These are phyloP conservation scores for Stemphylium beticola DNA, from an alignment of 2,329 filamentous ascomycete genomes.

Conservation along the genomic window DNA sequence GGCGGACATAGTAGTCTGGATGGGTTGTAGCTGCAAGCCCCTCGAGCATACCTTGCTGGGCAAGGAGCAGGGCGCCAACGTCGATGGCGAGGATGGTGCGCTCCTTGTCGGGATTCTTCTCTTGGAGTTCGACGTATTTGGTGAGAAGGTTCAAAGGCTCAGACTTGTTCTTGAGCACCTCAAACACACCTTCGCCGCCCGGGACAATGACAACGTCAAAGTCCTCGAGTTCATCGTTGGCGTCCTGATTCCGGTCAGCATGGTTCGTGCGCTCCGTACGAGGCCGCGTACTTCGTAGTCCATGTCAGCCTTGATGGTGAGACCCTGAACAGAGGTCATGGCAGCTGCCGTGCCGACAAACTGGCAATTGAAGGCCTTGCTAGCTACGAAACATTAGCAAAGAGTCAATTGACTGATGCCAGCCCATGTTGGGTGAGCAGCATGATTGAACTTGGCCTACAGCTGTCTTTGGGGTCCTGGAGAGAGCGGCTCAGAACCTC, in stretches of 20 bases:
- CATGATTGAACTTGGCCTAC: slow-evolving; percentile 42
- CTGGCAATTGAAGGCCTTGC: slow-evolving; percentile 62
- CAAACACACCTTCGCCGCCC: slow-evolving; percentile 68
- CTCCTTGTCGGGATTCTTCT: slow-evolving; percentile 78
- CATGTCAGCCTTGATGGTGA: slow-evolving; percentile 75
- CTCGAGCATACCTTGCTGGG: slow-evolving; percentile 75
- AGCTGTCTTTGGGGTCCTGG: slow-evolving; percentile 60
- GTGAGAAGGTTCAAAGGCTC: slow-evolving; percentile 70
- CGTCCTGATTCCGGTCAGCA: slow-evolving; percentile 57
- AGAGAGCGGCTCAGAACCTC: slow-evolving; percentile 63
- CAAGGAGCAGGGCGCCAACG: slow-evolving; percentile 79
- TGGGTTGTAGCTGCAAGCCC: slow-evolving; percentile 84
- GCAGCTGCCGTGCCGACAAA: slow-evolving; percentile 55
- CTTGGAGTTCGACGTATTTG: slow-evolving; percentile 79
- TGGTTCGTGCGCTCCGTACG: not conserved
- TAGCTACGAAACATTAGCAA: slow-evolving; percentile 48
- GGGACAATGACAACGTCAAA: slow-evolving; percentile 82
- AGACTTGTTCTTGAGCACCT: slow-evolving; percentile 69
- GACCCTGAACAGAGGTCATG: slow-evolving; percentile 65
- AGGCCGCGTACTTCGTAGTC: slow-evolving; percentile 62
- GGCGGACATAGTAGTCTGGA: slow-evolving; percentile 77
- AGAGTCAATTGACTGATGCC: slow-evolving; percentile 5
- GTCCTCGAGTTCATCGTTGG: slow-evolving; percentile 72
- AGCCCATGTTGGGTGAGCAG: not conserved
- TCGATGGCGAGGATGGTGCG: slow-evolving; percentile 81